Evolutionary conservation across 139 green algal species (phyloP), one percentile per base, ranked within the genome.

Genomic region (Picocystis salinarum): DNA sequence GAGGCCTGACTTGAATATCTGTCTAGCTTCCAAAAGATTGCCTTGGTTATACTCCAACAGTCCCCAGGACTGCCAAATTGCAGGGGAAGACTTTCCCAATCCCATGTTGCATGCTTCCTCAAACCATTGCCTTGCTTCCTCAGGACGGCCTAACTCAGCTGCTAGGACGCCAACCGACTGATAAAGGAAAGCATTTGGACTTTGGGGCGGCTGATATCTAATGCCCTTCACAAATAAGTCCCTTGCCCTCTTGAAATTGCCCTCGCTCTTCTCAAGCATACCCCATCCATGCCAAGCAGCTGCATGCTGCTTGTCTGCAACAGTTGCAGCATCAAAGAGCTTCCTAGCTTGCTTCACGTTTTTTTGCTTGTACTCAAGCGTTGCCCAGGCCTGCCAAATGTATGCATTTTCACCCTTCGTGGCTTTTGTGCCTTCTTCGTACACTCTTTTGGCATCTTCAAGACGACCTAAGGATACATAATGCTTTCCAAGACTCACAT

Each of bases 221-320:
- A 66, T 33, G 4, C 67, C 58, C 24, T 60, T 62, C 23, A 64
- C 28, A n/a, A 70, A 59, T 29, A 68, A 42, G 23, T 65, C 56
- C 23, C 72, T 46, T 2, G 86, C 86, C 1, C 62, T 57, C 27
- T 66, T 33, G 39, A 77, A 77, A 56, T 94, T 87, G 23, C 87
- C 87, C 46, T 86, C 42, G 11, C 39, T 40, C 67, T 82, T 80
- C 66, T 97, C 87, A 50, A 97, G 67, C 57, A 88, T 67, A 6
- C 84, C 87, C 87, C 87, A 97, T 34, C 79, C 84, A 61, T 97
- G 87, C 76, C 80, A 97, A 0, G 84, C 79, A 4, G 82, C 81
- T 17, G 76, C 79, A 48, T 97, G 87, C 39, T 45, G 52, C 15
- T 57, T 45, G 52, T 87, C 65, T 25, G 85, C 85, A 28, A 84